Evolutionary conservation across 345 rosid genomes (phyloP), one percentile per base, ranked within the genome.

Genomic region (Lepidium sativum): DNA sequence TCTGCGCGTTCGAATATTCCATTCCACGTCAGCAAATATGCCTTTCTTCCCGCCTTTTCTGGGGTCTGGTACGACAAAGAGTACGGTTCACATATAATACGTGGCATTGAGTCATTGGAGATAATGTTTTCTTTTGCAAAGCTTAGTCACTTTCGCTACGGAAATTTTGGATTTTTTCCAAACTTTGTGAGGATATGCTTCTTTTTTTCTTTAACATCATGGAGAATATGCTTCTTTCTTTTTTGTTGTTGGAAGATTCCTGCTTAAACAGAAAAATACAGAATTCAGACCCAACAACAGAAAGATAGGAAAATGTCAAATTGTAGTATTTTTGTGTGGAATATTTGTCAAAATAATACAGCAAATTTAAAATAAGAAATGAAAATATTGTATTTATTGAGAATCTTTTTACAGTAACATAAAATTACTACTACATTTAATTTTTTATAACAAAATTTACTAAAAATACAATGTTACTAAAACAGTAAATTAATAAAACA

Each of bases 1-100:
- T 66, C 50, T 63, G 54, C 60, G 61, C 31, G 45, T 74, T 13
- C 59, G 78, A 74, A 74, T 74, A 74, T 74, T 74, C 78, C 27
- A 42, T 54, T 63, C 70, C 70, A 74, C 70, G 66, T 74, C 73
- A 68, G 29, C 66, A 17, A n/a, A 21, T 48, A 40, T 47, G 57
- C 41, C 1, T n/a, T 20, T 61, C 65, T 62, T 74, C 78, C 67
- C 72, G 72, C 72, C 58, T 47, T 67, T 60, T 47, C 1, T 34
- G 76, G 35, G 67, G 58, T 72, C 55, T 49, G 56, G 67, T 58
- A 65, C 54, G 65, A 59, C 42, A 9, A 13, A 6, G 71, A 40
- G 61, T 72, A 50, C 43, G 55, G 61, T 72, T 23, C 71, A 33
- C 55, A 17, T 58, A 29, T 56, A 33, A 58, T 6, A 73, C 72